A percentile compares a stretch with the other conserved stretches of the same genome.
Conservation (phyloP, 441 rosid genomes). For the Pelargonium cotyledonis region DNA sequence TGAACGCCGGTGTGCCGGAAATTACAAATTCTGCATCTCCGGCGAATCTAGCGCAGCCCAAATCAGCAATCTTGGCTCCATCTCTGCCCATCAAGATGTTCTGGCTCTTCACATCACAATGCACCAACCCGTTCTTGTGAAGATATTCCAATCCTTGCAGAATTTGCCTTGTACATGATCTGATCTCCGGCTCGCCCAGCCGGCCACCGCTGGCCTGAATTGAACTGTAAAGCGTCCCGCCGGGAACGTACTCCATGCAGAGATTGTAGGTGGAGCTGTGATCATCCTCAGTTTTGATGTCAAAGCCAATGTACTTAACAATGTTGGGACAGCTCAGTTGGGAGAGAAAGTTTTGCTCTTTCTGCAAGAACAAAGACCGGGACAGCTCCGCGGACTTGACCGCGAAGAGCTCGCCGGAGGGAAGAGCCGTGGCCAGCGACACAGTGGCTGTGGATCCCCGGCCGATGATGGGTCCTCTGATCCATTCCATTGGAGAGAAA, state of each 20-base stretch:
- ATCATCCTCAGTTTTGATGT: constrained; percentile 32
- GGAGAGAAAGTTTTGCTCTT: constrained; percentile 49
- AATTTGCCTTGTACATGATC: constrained; percentile 37
- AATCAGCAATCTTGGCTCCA: constrained; percentile 58
- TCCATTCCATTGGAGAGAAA: constrained; percentile 50
- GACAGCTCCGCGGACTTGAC: constrained; percentile 60
- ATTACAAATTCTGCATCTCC: constrained; percentile 16
- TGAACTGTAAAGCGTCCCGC: constrained; percentile 55
- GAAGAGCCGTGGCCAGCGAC: constrained; percentile 46
- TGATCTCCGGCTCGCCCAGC: constrained; percentile 45
- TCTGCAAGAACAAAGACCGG: constrained; percentile 45
- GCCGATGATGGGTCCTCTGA: constrained; percentile 72
- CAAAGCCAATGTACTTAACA: constrained; percentile 52
- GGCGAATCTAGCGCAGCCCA: constrained; percentile 56
- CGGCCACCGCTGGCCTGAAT: constrained; percentile 51
- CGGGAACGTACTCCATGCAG: constrained; percentile 53
- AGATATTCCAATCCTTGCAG: constrained; percentile 52
- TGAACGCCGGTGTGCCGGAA: constrained; percentile 88
- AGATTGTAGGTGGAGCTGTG: constrained; percentile 41
- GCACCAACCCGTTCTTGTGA: constrained; percentile 53
- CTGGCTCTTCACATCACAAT: constrained; percentile 66
- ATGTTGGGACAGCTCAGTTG: constrained; percentile 50
- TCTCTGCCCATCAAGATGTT: constrained; percentile 40
- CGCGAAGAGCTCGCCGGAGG: constrained; percentile 52
- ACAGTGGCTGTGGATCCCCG: constrained; percentile 83